These are phyloP conservation scores for Moniliella sp. DNA, from an alignment of 1,284 basidiomycete genomes.

Conservation along the genomic window DNA sequence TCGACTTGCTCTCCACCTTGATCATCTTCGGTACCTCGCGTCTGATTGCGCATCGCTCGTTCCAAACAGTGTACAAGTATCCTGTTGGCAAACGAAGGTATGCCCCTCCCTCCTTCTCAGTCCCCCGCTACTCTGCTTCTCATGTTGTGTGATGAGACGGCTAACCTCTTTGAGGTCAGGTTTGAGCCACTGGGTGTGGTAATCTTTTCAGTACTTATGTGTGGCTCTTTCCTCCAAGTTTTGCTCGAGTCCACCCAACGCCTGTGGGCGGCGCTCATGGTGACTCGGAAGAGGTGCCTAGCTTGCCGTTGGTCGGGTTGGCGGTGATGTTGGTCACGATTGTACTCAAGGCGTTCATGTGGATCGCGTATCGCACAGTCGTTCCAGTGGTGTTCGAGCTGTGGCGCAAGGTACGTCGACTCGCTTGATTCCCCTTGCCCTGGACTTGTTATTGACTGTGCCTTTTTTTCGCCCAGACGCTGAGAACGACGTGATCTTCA, in stretches of 20 bases:
- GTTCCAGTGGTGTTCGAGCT: constrained; percentile 33
- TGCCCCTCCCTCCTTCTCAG: too few species aligned
- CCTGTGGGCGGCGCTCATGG: constrained; percentile 16
- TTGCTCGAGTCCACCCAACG: constrained; percentile 23
- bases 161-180: too few species aligned
- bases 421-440: too few species aligned
- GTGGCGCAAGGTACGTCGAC: constrained; percentile 22
- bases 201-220: constrained; percentile 43
- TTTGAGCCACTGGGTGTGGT: constrained; percentile 38
- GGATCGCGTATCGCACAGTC: constrained; percentile 34
- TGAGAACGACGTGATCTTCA: constrained; percentile 41
- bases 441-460: too few species aligned
- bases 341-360: constrained; percentile 39
- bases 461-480: constrained; percentile 36
- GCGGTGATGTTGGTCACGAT: constrained; percentile 40
- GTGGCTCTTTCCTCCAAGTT: constrained; percentile 34
- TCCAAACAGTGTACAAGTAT: constrained; percentile 33
- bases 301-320: constrained; percentile 24
- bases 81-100: too few species aligned
- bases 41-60: constrained; percentile 20
- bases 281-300: constrained; percentile 15
- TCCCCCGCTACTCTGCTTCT: too few species aligned
- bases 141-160: too few species aligned
- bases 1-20: constrained; percentile 41
- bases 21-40: constrained; percentile 30